Conservation (phyloP, 2,329 filamentous ascomycete genomes). For the Saccharata proteae region DNA sequence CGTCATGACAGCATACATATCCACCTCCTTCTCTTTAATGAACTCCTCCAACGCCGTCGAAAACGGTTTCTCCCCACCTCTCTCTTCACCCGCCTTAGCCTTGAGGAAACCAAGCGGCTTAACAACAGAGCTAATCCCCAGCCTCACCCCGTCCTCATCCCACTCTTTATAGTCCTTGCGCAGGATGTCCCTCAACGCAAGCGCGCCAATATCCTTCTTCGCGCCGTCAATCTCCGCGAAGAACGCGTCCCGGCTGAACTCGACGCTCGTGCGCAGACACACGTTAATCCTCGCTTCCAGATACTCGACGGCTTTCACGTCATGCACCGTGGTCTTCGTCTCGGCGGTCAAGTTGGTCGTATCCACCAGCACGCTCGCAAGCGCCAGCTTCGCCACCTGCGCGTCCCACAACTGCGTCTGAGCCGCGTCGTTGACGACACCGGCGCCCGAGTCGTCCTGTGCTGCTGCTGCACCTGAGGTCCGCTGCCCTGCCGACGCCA, state of each 20-base stretch:
- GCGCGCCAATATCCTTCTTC: constrained; percentile 52
- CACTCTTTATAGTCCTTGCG: constrained; percentile 81
- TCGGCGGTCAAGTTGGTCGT: constrained; percentile 49
- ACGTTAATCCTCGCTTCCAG: constrained; percentile 44
- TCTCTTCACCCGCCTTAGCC: constrained; percentile 36
- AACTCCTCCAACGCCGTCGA: constrained; percentile 40
- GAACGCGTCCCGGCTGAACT: constrained; percentile 44
- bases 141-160: constrained; percentile 37
- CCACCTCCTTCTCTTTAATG: constrained; percentile 45
- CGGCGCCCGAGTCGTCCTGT: constrained; percentile 25
- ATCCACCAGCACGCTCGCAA: constrained; percentile 63
- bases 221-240: constrained; percentile 49
- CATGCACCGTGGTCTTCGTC: constrained; percentile 53
- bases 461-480: constrained; percentile 25
- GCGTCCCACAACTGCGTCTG: constrained; percentile 36
- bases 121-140: constrained; percentile 58
- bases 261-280: constrained; percentile 12
- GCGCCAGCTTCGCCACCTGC: constrained; percentile 52
- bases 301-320: constrained; percentile 45
- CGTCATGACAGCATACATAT: constrained; percentile 58
- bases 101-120: constrained; percentile 51
- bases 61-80: constrained; percentile 28
- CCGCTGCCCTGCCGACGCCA: constrained; percentile 31
- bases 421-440: constrained; percentile 21
- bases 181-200: constrained; percentile 55